Evolutionary conservation across 1,284 basidiomycete genomes (phyloP).

Genomic region (Volvariella surrecta): DNA sequence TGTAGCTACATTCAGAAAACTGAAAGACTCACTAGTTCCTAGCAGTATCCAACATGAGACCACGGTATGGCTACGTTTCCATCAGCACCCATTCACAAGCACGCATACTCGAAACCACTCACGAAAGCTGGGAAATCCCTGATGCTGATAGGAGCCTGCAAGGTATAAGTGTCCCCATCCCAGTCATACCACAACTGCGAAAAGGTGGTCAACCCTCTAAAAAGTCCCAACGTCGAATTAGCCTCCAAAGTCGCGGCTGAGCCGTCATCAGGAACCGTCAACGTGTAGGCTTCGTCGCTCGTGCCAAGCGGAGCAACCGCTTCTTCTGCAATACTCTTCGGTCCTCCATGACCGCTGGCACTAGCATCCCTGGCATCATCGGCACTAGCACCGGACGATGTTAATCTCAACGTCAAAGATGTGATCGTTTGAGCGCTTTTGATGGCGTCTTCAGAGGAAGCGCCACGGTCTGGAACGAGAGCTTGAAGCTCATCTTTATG

Average conservation of each 20-base stretch:
- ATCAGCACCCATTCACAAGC: slow-evolving; percentile 5
- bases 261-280: slow-evolving; percentile 56
- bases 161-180: slow-evolving; percentile 40
- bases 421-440: slow-evolving; percentile 29
- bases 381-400: slow-evolving; percentile 22
- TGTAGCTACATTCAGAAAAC: neutral
- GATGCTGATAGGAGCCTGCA: slow-evolving; percentile 44
- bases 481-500: slow-evolving; percentile 38
- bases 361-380: slow-evolving; percentile 25
- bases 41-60: slow-evolving; percentile 73
- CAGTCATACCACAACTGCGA: slow-evolving; percentile 67
- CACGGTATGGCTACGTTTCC: slow-evolving; percentile 56
- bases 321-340: slow-evolving; percentile 51
- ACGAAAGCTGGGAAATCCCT: slow-evolving; percentile 62
- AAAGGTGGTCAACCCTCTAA: slow-evolving; percentile 80
- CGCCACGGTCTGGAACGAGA: slow-evolving; percentile 41
- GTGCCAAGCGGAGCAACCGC: slow-evolving; percentile 41
- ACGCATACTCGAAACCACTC: slow-evolving; percentile 15
- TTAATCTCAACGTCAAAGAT: slow-evolving; percentile 29
- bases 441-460: slow-evolving; percentile 22
- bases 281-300: slow-evolving; percentile 60
- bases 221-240: slow-evolving; percentile 68
- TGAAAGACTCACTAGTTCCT: slow-evolving; percentile 31
- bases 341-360: slow-evolving; percentile 41
- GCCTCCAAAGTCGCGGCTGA: slow-evolving; percentile 53